A percentile compares a stretch with the other conserved stretches of the same genome.
These are phyloP conservation scores for Penicillium verhagenii DNA, from an alignment of 495 filamentous ascomycete genomes.

Conservation along the genomic window DNA sequence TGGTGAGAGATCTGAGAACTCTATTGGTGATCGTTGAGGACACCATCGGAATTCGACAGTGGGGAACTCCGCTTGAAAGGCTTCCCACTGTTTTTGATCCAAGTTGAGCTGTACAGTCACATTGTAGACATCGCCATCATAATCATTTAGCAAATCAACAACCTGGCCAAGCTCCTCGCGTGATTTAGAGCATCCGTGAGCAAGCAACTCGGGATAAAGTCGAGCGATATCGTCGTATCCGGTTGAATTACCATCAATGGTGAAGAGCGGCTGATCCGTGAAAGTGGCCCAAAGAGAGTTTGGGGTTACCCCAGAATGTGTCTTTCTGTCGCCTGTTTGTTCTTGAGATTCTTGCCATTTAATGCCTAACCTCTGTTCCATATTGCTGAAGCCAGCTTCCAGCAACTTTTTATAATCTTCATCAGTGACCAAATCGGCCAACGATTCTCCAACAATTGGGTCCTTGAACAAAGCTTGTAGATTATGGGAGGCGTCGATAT, in stretches of 20 bases:
- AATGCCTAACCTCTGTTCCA: conserved; percentile 35
- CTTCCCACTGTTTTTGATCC: background rate
- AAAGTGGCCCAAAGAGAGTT: conserved; percentile 12
- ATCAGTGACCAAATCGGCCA: conserved; percentile 24
- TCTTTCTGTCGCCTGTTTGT: conserved; percentile 2
- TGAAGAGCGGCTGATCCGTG: conserved; percentile 26
- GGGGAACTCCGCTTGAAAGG: background rate
- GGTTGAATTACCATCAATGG: conserved; percentile 25
- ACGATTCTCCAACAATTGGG: conserved; percentile 10
- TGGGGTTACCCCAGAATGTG: conserved; percentile 19
- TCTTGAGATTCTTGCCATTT: conserved; percentile 21
- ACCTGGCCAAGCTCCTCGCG: conserved; percentile 23
- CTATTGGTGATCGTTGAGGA: conserved; percentile 30
- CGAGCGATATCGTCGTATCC: conserved; percentile 29
- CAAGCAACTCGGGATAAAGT: conserved; percentile 28
- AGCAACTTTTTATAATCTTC: conserved; percentile 25
- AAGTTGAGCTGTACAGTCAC: background rate
- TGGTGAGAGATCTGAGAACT: conserved; percentile 21
- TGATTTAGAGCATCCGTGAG: conserved; percentile 35
- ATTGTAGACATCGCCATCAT: conserved; percentile 21
- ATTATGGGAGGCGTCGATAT: conserved; percentile 18
- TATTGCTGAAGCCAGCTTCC: conserved; percentile 18
- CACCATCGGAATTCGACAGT: conserved; percentile 30
- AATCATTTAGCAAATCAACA: conserved; percentile 32
- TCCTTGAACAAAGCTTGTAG: conserved; percentile 21